Evolutionary conservation across 2,329 filamentous ascomycete species (phyloP).

Genomic region (Calcarisporium arbuscula): DNA sequence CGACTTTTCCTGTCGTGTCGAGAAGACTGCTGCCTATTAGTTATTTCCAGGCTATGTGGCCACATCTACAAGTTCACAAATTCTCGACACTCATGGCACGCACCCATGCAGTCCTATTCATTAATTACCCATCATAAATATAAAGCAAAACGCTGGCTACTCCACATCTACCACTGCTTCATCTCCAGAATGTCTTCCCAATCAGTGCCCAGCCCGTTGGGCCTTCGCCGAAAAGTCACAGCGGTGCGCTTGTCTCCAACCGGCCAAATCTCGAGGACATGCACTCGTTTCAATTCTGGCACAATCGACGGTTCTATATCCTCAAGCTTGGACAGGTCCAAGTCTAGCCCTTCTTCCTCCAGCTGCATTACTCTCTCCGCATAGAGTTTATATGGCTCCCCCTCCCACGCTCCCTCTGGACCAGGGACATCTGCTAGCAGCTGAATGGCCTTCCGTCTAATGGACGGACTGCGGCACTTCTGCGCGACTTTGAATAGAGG

Average conservation of each 20-base stretch:
- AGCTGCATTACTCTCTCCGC: conserved; percentile 8
- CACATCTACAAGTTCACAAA: too few species aligned
- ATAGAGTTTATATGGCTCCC: conserved; percentile 4
- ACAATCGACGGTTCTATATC: conserved; percentile 1
- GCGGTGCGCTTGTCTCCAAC: background rate
- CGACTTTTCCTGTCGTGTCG: too few species aligned
- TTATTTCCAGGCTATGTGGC: too few species aligned
- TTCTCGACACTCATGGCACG: too few species aligned
- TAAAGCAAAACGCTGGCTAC: too few species aligned
- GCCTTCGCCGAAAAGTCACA: conserved; percentile 1
- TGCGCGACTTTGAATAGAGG: conserved; percentile 11
- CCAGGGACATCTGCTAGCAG: conserved; percentile 5
- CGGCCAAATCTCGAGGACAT: conserved; percentile 4
- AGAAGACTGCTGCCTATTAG: too few species aligned
- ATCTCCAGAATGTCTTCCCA: conserved; percentile 5
- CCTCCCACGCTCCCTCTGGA: conserved; percentile 10
- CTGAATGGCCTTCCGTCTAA: conserved; percentile 9
- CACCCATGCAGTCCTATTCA: too few species aligned
- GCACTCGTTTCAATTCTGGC: conserved; percentile 8
- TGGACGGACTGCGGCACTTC: conserved; percentile 11
- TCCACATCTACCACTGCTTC: background rate
- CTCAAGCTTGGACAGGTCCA: conserved; percentile 1
- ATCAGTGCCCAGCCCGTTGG: conserved; percentile 6
- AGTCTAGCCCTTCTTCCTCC: conserved; percentile 9
- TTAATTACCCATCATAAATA: too few species aligned